Percentiles rank a stretch among this genome's conserved stretches.
These are phyloP conservation scores for Nakazawaea ishiwadae DNA, from an alignment of 805 yeast species.

Conservation along the genomic window DNA sequence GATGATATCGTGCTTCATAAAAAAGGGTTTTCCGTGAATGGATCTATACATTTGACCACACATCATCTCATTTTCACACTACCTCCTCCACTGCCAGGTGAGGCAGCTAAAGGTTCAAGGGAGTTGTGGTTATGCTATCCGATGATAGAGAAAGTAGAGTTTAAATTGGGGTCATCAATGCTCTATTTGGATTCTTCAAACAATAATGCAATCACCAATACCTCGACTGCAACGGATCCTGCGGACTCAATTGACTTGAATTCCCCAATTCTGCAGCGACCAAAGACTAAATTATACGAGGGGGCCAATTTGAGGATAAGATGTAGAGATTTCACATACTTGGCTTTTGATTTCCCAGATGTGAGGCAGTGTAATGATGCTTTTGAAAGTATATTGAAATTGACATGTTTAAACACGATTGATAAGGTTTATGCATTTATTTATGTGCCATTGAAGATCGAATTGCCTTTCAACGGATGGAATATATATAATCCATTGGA, in stretches of 20 bases:
- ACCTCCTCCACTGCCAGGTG: slow-evolving; percentile 19
- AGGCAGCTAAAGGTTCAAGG: slow-evolving; percentile 27
- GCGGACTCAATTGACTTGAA: slow-evolving; percentile 9
- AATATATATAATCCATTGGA: slow-evolving; percentile 48
- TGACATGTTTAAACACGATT: slow-evolving; percentile 51
- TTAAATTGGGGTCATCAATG: slow-evolving; percentile 49
- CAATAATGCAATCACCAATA: slow-evolving; percentile 9
- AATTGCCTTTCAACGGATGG: slow-evolving; percentile 69
- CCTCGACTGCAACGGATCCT: slow-evolving; percentile 9
- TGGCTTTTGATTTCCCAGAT: slow-evolving; percentile 68
- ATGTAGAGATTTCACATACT: slow-evolving; percentile 80
- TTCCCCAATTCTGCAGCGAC: slow-evolving; percentile 10
- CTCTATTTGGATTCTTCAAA: slow-evolving; percentile 17
- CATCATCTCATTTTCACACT: slow-evolving; percentile 68
- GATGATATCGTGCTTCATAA: slow-evolving; percentile 44
- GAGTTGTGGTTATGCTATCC: slow-evolving; percentile 96
- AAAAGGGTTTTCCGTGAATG: slow-evolving; percentile 51
- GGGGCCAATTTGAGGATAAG: slow-evolving; percentile 61
- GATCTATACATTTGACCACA: slow-evolving; percentile 65
- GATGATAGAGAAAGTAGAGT: slow-evolving; percentile 58
- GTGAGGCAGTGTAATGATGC: slow-evolving; percentile 63
- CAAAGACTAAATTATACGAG: slow-evolving; percentile 18
- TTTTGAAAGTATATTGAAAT: slow-evolving; percentile 62
- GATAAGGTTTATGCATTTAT: slow-evolving; percentile 74
- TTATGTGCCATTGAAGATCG: slow-evolving; percentile 72